Base-by-base conservation (phyloP, 495 filamentous ascomycete genomes). In the Penicillium samsonianum region DNA sequence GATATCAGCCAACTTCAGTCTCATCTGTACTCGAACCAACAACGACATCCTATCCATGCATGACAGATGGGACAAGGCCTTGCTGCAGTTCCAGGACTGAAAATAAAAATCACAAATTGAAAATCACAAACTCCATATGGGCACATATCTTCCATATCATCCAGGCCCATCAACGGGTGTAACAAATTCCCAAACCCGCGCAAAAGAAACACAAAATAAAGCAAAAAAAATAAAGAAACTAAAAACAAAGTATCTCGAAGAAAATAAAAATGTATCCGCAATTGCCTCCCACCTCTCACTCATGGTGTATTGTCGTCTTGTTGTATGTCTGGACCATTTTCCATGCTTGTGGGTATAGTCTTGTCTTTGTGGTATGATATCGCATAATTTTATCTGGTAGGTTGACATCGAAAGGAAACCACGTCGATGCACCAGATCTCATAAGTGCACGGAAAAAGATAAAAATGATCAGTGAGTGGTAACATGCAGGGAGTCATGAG, bases 341-440 rank as follows among this genome's bases (percentile, higher is more conserved):
- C 19, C 28, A 19, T 50, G 47, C 31, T 20, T 50, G n/a, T n/a
- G 11, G 26, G 19, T 50, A 50, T 50, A 50, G 11, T 37, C 4
- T 17, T n/a, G n/a, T n/a, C n/a, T n/a, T n/a, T n/a, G 20, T 23
- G 19, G 3, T 43, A 43, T 43, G 16, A 38, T 38, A 38, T 38
- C 7, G 20, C 19, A 43, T 22, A 43, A 33, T 33, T 48, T 23
- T 35, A 50, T 23, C 30, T 19, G 17, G 35, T 38, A 38, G 14
- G 30, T 35, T 6, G 22, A 33, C 30, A 23, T 35, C 47, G 30
- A 50, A 22, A 14, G 47, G 20, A 50, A 50, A 16, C 11, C 11
- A 7, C 19, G 14, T 37, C 30, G 30, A 50, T 16, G 47, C 5
- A 33, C 30, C 47, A 50, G 17, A 35, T 35, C 11, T 50, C 28